Percentiles rank a stretch among this genome's conserved stretches.
Conservation (phyloP, 495 filamentous ascomycete genomes). For the Hapsidospora chrysogenum region DNA sequence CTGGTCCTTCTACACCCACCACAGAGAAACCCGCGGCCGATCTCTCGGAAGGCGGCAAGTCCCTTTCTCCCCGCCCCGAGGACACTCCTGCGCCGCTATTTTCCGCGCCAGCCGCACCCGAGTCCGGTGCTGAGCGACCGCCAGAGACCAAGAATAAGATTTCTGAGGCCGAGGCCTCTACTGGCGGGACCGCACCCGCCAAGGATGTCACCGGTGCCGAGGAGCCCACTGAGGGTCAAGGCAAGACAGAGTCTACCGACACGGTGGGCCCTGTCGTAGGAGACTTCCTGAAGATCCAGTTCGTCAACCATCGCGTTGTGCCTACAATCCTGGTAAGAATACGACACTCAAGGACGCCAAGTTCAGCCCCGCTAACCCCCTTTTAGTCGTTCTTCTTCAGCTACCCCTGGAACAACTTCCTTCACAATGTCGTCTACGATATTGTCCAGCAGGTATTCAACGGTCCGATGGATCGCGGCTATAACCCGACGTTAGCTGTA, state of each 20-base stretch:
- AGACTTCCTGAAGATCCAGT: constrained; percentile 90
- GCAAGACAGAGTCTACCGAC: neutral
- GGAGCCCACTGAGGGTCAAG: neutral
- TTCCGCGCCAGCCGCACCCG: constrained; percentile 7
- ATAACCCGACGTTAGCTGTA: constrained; percentile 81
- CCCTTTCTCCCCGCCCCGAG: constrained; percentile 38
- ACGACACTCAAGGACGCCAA: too few species aligned
- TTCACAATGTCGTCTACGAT: constrained; percentile 99
- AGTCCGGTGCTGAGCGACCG: neutral
- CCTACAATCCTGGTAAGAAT: constrained; percentile 78
- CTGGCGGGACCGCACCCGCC: constrained; percentile 3
- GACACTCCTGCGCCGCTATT: constrained; percentile 58
- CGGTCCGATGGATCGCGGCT: constrained; percentile 90
- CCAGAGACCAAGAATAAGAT: neutral
- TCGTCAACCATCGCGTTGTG: constrained; percentile 86
- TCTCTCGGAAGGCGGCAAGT: too few species aligned
- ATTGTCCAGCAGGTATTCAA: constrained; percentile 99
- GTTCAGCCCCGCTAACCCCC: constrained; percentile 6
- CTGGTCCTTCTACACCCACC: neutral
- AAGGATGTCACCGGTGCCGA: constrained; percentile 8
- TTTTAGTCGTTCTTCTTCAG: constrained; percentile 70
- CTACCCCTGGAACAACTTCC: constrained; percentile 99
- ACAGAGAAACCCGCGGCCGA: neutral
- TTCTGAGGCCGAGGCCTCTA: neutral
- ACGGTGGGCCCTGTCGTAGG: constrained; percentile 68